These are phyloP conservation scores for Trypanosoma lewisi DNA, from an alignment of 208 protist species.

Conservation along the genomic window DNA sequence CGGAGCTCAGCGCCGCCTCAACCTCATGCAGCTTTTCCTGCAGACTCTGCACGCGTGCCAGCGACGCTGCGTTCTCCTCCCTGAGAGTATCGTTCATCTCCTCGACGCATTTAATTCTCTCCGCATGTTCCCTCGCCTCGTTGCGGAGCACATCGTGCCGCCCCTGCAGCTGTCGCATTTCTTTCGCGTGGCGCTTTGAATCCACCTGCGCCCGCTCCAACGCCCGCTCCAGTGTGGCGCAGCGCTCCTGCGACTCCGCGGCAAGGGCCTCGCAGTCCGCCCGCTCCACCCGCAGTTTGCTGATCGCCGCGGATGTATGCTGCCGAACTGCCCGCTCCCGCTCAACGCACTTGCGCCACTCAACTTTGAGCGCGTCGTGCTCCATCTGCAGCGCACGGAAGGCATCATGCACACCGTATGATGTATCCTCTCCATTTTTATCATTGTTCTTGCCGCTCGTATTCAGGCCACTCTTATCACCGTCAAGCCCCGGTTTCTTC, in stretches of 20 bases:
- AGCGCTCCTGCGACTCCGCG: slow-evolving; percentile 1
- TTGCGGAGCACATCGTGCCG: not conserved
- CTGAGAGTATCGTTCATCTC: slow-evolving; percentile 5
- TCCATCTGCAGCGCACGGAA: slow-evolving; percentile 16
- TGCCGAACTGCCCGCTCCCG: slow-evolving; percentile 18
- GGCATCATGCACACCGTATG: not conserved
- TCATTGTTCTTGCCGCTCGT: slow-evolving; percentile 14
- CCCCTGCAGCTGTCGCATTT: slow-evolving; percentile 12
- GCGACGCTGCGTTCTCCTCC: not conserved
- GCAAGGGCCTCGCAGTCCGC: not conserved
- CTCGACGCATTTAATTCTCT: slow-evolving; percentile 10
- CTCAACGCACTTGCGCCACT: slow-evolving; percentile 23
- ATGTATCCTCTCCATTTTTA: not conserved
- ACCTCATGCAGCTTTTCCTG: not conserved
- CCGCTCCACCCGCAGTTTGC: slow-evolving; percentile 8
- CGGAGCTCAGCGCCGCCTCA: not conserved
- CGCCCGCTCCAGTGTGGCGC: slow-evolving; percentile 1
- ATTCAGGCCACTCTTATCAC: not conserved
- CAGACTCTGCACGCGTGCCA: not conserved
- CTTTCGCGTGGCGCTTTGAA: slow-evolving; percentile 8
- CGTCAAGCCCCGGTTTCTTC: slow-evolving; percentile 19
- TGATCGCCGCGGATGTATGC: not conserved
- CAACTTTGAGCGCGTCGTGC: slow-evolving; percentile 13
- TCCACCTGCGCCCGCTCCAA: slow-evolving; percentile 12
- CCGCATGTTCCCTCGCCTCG: slow-evolving; percentile 5